Percentiles rank a stretch among this genome's conserved stretches.
Conservation (phyloP, 805 yeast genomes). For the Saturnispora diversa region DNA sequence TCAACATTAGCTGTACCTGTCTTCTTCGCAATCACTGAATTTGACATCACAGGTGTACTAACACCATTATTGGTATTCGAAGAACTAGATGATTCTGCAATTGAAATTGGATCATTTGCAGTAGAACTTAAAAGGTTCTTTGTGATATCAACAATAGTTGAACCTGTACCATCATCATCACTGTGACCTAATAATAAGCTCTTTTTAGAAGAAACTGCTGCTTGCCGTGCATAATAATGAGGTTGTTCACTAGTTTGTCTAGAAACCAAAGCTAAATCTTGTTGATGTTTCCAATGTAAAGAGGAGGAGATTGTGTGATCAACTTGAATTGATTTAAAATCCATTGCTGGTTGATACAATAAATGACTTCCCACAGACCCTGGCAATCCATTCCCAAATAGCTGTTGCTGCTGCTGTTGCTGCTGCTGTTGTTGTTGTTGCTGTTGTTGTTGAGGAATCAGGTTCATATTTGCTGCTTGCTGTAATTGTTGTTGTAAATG, state of each 20-base stretch:
- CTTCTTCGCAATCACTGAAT: conserved; percentile 27
- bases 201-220: conserved; percentile 60
- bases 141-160: conserved; percentile 35
- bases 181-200: conserved; percentile 20
- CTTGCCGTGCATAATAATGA: conserved; percentile 77
- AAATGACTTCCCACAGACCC: conserved; percentile 20
- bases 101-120: conserved; percentile 10
- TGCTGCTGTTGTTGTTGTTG: conserved; percentile 20
- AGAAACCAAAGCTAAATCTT: conserved; percentile 62
- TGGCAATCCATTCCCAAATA: conserved; percentile 20
- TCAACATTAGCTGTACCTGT: conserved; percentile 24
- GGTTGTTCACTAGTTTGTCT: conserved; percentile 54
- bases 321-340: conserved; percentile 21
- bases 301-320: conserved; percentile 33
- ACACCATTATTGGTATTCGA: conserved; percentile 32
- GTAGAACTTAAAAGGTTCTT: conserved; percentile 26
- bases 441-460: conserved; percentile 17
- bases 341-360: conserved; percentile 16
- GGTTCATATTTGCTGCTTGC: conserved; percentile 21
- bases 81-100: conserved; percentile 15
- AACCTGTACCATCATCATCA: conserved; percentile 12
- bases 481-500: conserved; percentile 25
- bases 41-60: conserved; percentile 31
- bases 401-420: conserved; percentile 21
- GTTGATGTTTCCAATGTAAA: conserved; percentile 71